Conservation (phyloP, 768 basidiomycete species). For the Tricholoma furcatifolium region DNA sequence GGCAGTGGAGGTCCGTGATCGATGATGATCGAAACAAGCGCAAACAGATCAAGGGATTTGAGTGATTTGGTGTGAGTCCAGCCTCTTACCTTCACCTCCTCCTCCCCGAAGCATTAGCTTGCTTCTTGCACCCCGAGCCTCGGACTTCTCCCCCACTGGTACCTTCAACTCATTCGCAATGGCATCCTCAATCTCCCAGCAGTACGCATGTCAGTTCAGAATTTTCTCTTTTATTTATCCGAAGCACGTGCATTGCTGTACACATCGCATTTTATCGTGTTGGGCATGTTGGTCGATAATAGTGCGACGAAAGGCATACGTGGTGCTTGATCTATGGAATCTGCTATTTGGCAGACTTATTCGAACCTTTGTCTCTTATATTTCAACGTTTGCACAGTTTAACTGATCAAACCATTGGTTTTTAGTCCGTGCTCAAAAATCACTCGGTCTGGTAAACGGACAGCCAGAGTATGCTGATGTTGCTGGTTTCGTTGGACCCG, state of each 20-base stretch:
- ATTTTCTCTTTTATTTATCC: slow-evolving; percentile 11
- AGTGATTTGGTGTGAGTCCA: background rate
- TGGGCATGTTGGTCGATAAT: background rate
- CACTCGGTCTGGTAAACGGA: slow-evolving; percentile 80
- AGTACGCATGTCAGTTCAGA: slow-evolving; percentile 74
- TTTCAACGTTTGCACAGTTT: background rate
- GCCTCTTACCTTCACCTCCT: slow-evolving; percentile 20
- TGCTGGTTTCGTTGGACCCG: slow-evolving; percentile 62
- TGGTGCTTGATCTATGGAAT: background rate
- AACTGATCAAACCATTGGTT: background rate
- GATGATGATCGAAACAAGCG: slow-evolving; percentile 10
- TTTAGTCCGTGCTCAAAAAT: slow-evolving; percentile 92
- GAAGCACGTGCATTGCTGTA: slow-evolving; percentile 11
- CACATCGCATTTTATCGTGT: slow-evolving; percentile 1
- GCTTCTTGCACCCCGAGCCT: slow-evolving; percentile 51
- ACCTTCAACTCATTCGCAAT: slow-evolving; percentile 40
- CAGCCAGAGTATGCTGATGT: slow-evolving; percentile 72
- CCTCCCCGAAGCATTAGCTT: slow-evolving; percentile 75
- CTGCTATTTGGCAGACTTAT: background rate
- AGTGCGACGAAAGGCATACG: background rate
- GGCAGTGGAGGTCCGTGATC: background rate
- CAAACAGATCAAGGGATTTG: slow-evolving; percentile 12
- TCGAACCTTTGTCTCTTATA: background rate
- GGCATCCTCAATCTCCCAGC: slow-evolving; percentile 76
- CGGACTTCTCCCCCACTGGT: slow-evolving; percentile 26